phyloP scores from a whole-genome alignment of 2,329 filamentous ascomycete genomes.

The Penicillium expansum region DNA sequence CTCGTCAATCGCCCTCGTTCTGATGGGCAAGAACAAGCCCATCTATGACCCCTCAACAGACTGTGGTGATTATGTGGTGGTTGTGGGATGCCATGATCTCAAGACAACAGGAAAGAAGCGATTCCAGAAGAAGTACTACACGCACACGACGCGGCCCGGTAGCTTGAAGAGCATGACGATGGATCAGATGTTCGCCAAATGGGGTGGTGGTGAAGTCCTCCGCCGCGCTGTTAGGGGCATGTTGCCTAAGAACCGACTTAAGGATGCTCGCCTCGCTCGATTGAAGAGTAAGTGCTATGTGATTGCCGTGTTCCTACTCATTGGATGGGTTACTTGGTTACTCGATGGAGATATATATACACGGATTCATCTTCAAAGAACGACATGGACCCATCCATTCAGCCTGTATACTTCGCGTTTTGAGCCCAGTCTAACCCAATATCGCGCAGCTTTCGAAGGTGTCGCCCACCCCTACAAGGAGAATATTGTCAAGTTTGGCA shows the following conservation, averaged over 20 bases:
- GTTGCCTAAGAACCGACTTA: constrained; percentile 92
- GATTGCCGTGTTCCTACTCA: background rate
- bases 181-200: constrained; percentile 91
- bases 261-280: constrained; percentile 80
- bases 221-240: constrained; percentile 92
- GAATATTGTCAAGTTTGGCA: constrained; percentile 75
- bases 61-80: constrained; percentile 98
- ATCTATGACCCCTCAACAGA: constrained; percentile 96
- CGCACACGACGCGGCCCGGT: constrained; percentile 87
- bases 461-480: constrained; percentile 83
- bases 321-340: background rate
- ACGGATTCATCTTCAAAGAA: background rate
- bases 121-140: constrained; percentile 92
- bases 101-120: constrained; percentile 89
- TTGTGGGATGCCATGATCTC: constrained; percentile 81
- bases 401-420: background rate
- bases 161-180: constrained; percentile 85
- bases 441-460: constrained; percentile 75
- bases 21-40: constrained; percentile 99
- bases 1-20: constrained; percentile 76
- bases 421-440: constrained; percentile 12
- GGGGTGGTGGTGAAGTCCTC: constrained; percentile 87
- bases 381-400: background rate
- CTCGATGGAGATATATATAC: background rate
- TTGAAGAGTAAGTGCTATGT: constrained; percentile 64